A percentile compares a stretch with the other conserved stretches of the same genome.
phyloP scores from a whole-genome alignment of 2,329 filamentous ascomycete genomes.

The Paraphaeosphaeria minitans region DNA sequence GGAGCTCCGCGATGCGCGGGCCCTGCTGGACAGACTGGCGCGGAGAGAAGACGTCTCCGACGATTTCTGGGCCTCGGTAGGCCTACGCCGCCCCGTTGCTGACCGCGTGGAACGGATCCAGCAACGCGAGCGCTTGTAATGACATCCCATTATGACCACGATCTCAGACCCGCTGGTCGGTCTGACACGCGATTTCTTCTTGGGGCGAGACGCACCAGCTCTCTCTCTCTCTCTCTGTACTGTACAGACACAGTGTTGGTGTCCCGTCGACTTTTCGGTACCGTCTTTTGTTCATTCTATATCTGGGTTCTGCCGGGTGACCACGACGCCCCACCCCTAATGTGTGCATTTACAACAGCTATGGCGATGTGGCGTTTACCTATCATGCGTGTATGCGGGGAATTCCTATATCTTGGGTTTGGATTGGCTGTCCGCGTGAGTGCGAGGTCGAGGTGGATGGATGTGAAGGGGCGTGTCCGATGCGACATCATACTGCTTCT shows the following conservation, averaged over 20 bases:
- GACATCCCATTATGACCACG: constrained; percentile 7
- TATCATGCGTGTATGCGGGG: not conserved
- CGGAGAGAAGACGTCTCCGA: constrained; percentile 77
- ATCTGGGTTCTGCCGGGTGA: not conserved
- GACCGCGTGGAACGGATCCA: constrained; percentile 44
- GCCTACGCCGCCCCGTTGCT: constrained; percentile 43
- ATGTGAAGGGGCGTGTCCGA: not conserved
- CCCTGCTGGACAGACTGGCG: constrained; percentile 72
- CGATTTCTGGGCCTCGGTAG: constrained; percentile 71
- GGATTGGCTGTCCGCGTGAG: not conserved
- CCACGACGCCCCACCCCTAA: not conserved
- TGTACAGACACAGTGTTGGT: not conserved
- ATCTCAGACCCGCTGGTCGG: constrained; percentile 14
- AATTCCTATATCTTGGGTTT: not conserved
- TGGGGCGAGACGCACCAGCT: not conserved
- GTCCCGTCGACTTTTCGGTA: not conserved
- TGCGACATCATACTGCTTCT: not conserved
- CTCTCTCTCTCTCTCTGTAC: not conserved
- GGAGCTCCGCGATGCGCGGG: constrained; percentile 69
- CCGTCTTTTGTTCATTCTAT: not conserved
- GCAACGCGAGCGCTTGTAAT: constrained; percentile 36
- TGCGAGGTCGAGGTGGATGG: not conserved
- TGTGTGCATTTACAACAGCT: constrained; percentile 8
- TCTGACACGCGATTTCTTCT: constrained; percentile 7
- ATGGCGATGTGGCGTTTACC: not conserved